Conservation (phyloP, 2,329 filamentous ascomycete species). For the Leptodontidium sp. region DNA sequence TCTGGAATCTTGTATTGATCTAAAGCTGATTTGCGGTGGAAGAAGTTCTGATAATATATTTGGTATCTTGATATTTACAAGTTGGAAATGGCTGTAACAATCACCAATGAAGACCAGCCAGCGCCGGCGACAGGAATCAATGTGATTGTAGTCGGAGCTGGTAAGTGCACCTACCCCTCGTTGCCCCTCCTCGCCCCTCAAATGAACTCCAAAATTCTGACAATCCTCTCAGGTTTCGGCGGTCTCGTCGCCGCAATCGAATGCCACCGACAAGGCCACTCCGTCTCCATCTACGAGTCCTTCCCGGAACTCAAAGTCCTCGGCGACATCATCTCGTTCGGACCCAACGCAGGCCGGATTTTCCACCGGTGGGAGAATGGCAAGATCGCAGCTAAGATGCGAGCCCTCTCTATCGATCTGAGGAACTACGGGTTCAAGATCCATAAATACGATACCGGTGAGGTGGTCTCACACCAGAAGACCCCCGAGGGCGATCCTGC, state of each 20-base stretch:
- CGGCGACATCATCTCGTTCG: slow-evolving; percentile 62
- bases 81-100: slow-evolving; percentile 17
- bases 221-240: slow-evolving; percentile 56
- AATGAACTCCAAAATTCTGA: not conserved
- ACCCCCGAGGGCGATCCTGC: slow-evolving; percentile 47
- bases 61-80: not conserved
- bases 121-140: slow-evolving; percentile 35
- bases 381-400: slow-evolving; percentile 49
- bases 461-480: slow-evolving; percentile 53
- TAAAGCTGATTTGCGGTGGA: not conserved
- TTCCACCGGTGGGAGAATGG: slow-evolving; percentile 61
- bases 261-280: slow-evolving; percentile 65
- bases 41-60: not conserved
- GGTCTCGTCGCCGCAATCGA: slow-evolving; percentile 68
- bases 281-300: slow-evolving; percentile 57
- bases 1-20: not conserved
- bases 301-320: slow-evolving; percentile 54
- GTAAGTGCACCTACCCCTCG: slow-evolving; percentile 22
- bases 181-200: not conserved
- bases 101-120: slow-evolving; percentile 18
- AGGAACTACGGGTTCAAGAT: slow-evolving; percentile 57
- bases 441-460: slow-evolving; percentile 48
- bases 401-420: slow-evolving; percentile 33
- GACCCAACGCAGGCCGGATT: slow-evolving; percentile 63
- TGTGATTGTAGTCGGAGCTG: slow-evolving; percentile 38